These are phyloP conservation scores for Paraleonurus japonicus DNA, from an alignment of 257 asterid genomes.

Conservation along the genomic window DNA sequence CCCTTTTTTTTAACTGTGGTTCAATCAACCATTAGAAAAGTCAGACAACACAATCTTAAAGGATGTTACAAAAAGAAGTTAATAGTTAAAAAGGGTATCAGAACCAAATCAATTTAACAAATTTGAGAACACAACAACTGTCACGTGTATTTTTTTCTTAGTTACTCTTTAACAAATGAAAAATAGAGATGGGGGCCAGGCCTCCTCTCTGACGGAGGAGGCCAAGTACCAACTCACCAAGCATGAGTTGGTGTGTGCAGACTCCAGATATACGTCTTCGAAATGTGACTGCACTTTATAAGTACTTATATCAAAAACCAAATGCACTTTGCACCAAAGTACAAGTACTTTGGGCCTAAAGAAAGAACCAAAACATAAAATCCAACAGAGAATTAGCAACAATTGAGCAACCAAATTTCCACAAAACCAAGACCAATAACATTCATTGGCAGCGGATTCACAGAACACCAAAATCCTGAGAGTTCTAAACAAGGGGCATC, in stretches of 20 bases:
- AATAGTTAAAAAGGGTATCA: neutral
- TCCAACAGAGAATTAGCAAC: neutral
- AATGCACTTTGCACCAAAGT: slow-evolving; percentile 4
- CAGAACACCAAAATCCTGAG: neutral
- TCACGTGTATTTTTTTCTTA: neutral
- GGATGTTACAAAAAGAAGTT: neutral
- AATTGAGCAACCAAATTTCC: neutral
- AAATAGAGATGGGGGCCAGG: neutral
- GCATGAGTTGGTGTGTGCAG: neutral
- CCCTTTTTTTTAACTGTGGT: slow-evolving; percentile 6
- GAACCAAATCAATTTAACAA: neutral
- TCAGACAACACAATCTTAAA: neutral
- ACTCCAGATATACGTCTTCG: neutral
- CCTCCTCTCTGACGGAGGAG: neutral
- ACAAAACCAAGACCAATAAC: neutral
- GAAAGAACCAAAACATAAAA: neutral
- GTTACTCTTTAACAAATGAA: neutral
- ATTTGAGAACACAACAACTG: neutral
- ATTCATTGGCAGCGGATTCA: neutral
- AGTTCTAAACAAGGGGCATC: neutral
- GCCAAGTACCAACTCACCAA: neutral
- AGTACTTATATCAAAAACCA: neutral
- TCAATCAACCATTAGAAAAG: neutral
- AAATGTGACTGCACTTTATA: neutral
- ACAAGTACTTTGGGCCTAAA: neutral